Evolutionary conservation across 2,329 filamentous ascomycete genomes (phyloP), one percentile per base, ranked within the genome.

Genomic region (Paraphoma sp.): DNA sequence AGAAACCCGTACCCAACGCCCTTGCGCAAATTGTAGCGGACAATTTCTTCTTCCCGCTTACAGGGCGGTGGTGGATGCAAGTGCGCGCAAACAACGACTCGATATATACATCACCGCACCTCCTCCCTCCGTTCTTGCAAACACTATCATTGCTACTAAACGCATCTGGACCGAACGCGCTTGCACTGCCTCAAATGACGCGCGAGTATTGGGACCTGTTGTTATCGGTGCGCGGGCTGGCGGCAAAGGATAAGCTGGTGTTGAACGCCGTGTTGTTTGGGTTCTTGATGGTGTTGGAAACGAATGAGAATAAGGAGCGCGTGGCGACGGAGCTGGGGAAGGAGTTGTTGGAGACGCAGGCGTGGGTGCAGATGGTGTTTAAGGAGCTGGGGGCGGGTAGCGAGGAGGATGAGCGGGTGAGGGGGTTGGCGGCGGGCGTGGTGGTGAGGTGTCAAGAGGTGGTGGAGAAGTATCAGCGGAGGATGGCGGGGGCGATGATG

Each of bases 21-120:
- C 87, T 96, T 0, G 89, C 93, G 40, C 86, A 88, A 48, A 80
- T 96, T 28, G 86, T 98, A 28, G 85, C 88, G 0, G 82, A 87
- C 0, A 85, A 84, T 14, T 95, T 97, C 81, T 97, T 98, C 84
- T 90, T 90, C 62, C 94, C 95, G 0, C 82, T 99, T 9, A 89
- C 90, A 0, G 90, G 89, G 0, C 88, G 92, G 42, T 96, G 95
- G 78, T 90, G 89, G 71, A 82, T 90, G 2, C 81, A 85, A 60
- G 70, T 84, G 31, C 84, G 84, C 60, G 88, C 80, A 70, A 73
- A 51, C 16, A 47, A 41, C 40, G 76, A 82, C 46, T 86, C 87
- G 48, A 84, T 93, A 48, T 83, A 92, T 59, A 86, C 92, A 48
- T 87, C 92, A 42, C 88, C 92, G 0, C 86, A 90, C 56, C 83